These are phyloP conservation scores for Hanseniaspora nectarophila DNA, from an alignment of 805 yeast genomes.

Conservation along the genomic window DNA sequence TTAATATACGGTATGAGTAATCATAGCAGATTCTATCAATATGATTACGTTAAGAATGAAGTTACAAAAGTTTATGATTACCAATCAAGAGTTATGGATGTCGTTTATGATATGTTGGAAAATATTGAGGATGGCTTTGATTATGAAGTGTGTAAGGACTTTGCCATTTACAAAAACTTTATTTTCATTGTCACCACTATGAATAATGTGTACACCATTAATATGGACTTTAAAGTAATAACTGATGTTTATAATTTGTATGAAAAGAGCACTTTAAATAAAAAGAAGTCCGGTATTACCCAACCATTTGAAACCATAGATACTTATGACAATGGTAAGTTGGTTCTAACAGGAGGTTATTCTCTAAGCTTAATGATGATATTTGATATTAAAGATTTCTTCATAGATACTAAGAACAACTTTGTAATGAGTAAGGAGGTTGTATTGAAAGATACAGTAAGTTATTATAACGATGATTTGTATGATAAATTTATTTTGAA, in stretches of 20 bases:
- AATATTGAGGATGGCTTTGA: background rate
- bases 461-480: slow-evolving; percentile 5
- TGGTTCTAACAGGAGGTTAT: slow-evolving; percentile 11
- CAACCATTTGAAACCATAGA: background rate
- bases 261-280: background rate
- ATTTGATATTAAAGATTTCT: background rate
- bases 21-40: background rate
- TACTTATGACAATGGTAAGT: background rate
- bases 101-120: background rate
- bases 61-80: background rate
- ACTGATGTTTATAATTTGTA: slow-evolving; percentile 1
- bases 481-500: slow-evolving; percentile 13
- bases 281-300: background rate
- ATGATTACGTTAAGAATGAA: background rate
- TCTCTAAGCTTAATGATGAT: background rate
- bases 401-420: background rate
- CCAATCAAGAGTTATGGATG: background rate
- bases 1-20: background rate
- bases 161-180: background rate
- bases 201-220: slow-evolving; percentile 7
- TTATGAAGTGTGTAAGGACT: slow-evolving; percentile 3
- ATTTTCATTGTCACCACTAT: background rate
- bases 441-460: background rate
- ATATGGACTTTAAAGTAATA: background rate
- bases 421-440: background rate